phyloP scores from a whole-genome alignment of 192 early-diverging fungal species.

The Backusella tuberculispora region DNA sequence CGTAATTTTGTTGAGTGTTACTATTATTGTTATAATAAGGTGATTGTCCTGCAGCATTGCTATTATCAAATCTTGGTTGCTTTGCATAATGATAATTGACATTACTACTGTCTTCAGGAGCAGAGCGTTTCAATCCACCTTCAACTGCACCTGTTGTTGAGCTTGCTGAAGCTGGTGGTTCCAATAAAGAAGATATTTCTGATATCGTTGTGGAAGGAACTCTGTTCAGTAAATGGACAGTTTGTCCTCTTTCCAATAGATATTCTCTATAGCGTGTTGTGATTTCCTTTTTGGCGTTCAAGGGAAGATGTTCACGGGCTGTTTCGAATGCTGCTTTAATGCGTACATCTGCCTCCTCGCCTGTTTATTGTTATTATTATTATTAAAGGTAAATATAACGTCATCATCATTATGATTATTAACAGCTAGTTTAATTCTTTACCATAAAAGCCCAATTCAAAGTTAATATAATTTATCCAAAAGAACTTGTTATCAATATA shows the following conservation, averaged over 20 bases:
- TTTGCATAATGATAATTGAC: constrained; percentile 2
- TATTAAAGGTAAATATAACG: neutral
- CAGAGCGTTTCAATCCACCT: neutral
- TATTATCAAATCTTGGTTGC: constrained; percentile 8
- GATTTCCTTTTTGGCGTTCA: constrained; percentile 10
- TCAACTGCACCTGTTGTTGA: neutral
- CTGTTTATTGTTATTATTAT: neutral
- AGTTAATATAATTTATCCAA: constrained; percentile 24
- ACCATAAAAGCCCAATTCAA: constrained; percentile 18
- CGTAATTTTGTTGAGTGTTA: neutral
- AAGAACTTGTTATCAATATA: constrained; percentile 7
- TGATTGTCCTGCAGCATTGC: neutral
- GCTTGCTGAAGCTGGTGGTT: neutral
- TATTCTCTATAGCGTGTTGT: constrained; percentile 3
- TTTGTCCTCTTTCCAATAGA: constrained; percentile 14
- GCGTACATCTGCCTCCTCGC: neutral
- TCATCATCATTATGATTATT: neutral
- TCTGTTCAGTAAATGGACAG: neutral
- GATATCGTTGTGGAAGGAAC: neutral
- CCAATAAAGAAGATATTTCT: neutral
- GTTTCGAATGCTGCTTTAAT: constrained; percentile 18
- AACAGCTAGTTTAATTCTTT: neutral
- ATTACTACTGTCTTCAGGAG: neutral
- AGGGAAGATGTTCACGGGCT: neutral
- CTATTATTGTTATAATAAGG: neutral